These are phyloP conservation scores for Hypoxylon sp. DNA, from an alignment of 2,329 filamentous ascomycete species.

Conservation along the genomic window DNA sequence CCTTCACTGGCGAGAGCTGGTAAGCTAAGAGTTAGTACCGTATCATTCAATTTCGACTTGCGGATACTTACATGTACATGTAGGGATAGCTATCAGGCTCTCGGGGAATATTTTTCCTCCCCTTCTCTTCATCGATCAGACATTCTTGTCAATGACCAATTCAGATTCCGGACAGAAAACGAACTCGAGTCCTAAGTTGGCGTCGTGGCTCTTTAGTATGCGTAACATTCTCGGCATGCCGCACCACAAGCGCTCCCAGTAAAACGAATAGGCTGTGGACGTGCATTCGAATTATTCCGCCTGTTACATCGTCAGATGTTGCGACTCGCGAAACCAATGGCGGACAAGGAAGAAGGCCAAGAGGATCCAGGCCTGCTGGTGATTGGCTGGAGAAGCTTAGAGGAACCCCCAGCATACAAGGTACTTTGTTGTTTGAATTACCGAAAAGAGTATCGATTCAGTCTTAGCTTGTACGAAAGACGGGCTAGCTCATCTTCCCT, in stretches of 20 bases:
- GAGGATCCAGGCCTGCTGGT: conserved; percentile 6
- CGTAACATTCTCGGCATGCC: neutral
- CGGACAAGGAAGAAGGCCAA: conserved; percentile 8
- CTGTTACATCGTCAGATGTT: conserved; percentile 20
- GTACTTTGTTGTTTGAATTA: conserved; percentile 4
- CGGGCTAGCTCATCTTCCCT: too few relatives aligned
- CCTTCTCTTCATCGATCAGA: neutral
- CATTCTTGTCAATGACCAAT: neutral
- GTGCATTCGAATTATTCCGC: conserved; percentile 6
- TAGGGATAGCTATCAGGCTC: neutral
- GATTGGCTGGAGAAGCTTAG: conserved; percentile 15
- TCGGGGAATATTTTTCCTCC: neutral
- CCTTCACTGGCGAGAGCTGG: conserved; percentile 4
- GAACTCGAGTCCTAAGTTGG: neutral
- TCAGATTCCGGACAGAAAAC: neutral
- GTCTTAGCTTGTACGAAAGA: neutral
- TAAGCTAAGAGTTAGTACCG: conserved; percentile 18
- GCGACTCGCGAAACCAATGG: conserved; percentile 18
- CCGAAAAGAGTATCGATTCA: conserved; percentile 14
- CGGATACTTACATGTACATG: neutral
- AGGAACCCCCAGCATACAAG: conserved; percentile 11
- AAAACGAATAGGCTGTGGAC: neutral
- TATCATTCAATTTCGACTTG: conserved; percentile 22
- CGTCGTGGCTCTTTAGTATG: neutral
- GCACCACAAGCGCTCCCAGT: conserved; percentile 1